phyloP scores from a whole-genome alignment of 495 filamentous ascomycete species.

The Diplogelasinospora grovesii region DNA sequence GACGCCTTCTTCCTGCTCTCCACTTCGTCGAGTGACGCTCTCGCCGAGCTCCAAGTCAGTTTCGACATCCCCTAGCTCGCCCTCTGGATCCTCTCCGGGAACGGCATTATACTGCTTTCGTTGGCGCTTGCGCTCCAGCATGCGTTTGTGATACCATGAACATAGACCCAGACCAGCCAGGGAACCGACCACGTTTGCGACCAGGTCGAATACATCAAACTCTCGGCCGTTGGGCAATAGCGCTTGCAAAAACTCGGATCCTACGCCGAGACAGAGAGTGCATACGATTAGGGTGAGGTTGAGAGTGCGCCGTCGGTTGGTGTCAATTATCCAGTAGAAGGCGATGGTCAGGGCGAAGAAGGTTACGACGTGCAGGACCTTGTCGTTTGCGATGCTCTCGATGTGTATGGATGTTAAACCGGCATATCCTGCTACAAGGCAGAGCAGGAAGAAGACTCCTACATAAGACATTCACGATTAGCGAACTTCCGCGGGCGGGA shows the following conservation, averaged over 20 bases:
- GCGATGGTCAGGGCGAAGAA: slow-evolving; percentile 82
- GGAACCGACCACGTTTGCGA: slow-evolving; percentile 82
- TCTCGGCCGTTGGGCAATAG: slow-evolving; percentile 71
- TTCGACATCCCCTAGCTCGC: slow-evolving; percentile 45
- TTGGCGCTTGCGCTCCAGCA: slow-evolving; percentile 82
- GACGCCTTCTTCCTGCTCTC: slow-evolving; percentile 28
- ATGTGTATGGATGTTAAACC: slow-evolving; percentile 60
- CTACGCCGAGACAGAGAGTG: slow-evolving; percentile 66
- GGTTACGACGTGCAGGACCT: slow-evolving; percentile 78
- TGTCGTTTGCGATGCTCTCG: slow-evolving; percentile 62
- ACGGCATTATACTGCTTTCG: slow-evolving; percentile 64
- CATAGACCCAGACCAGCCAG: slow-evolving; percentile 63
- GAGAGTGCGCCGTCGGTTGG: slow-evolving; percentile 71
- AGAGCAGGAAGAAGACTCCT: slow-evolving; percentile 74
- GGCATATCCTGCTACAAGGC: slow-evolving; percentile 68
- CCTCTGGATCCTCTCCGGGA: slow-evolving; percentile 41
- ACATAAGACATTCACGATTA: slow-evolving; percentile 1
- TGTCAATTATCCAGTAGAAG: slow-evolving; percentile 98
- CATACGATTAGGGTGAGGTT: slow-evolving; percentile 80
- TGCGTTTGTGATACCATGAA: slow-evolving; percentile 87
- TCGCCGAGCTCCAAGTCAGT: slow-evolving; percentile 53
- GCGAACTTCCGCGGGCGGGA: neutral
- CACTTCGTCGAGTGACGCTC: slow-evolving; percentile 28
- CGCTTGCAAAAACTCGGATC: slow-evolving; percentile 79
- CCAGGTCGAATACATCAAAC: slow-evolving; percentile 80